A percentile compares a stretch with the other conserved stretches of the same genome.
phyloP scores from a whole-genome alignment of 78 protist species.

The Dictyostelium firmibasis region DNA sequence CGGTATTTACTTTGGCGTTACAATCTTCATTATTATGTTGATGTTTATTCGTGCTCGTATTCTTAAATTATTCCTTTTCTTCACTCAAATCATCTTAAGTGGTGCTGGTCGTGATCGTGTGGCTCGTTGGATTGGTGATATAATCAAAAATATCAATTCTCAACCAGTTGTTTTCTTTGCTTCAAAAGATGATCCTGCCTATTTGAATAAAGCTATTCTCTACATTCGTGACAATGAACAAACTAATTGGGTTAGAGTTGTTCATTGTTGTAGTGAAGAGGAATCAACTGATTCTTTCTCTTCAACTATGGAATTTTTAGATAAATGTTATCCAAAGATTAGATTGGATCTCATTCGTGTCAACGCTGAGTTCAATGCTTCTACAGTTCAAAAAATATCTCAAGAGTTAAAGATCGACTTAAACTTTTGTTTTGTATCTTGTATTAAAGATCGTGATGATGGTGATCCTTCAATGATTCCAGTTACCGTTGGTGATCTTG shows the following conservation, averaged over 20 bases:
- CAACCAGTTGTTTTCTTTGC: slow-evolving; percentile 88
- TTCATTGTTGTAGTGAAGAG: slow-evolving; percentile 78
- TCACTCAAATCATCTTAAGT: slow-evolving; percentile 26
- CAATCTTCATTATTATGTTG: slow-evolving; percentile 37
- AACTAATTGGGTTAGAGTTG: slow-evolving; percentile 83
- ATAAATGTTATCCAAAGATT: slow-evolving; percentile 77
- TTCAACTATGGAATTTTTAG: slow-evolving; percentile 49
- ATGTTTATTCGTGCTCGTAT: slow-evolving; percentile 74
- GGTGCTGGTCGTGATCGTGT: not conserved
- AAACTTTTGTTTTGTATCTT: slow-evolving; percentile 78
- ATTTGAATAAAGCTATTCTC: slow-evolving; percentile 86
- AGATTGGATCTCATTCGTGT: slow-evolving; percentile 72
- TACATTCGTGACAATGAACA: slow-evolving; percentile 91
- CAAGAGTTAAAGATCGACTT: not conserved
- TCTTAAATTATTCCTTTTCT: slow-evolving; percentile 60
- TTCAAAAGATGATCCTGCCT: slow-evolving; percentile 67
- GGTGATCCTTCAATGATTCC: slow-evolving; percentile 15
- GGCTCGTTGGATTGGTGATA: slow-evolving; percentile 1
- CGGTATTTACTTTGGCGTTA: slow-evolving; percentile 74
- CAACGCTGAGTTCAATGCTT: slow-evolving; percentile 12
- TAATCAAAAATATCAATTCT: slow-evolving; percentile 41
- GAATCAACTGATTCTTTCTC: slow-evolving; percentile 12
- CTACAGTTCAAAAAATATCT: slow-evolving; percentile 28
- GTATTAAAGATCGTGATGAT: slow-evolving; percentile 57
- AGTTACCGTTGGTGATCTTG: slow-evolving; percentile 55